Evolutionary conservation across 495 filamentous ascomycete genomes (phyloP).

Genomic region (Aspergillus incahuasiensis): DNA sequence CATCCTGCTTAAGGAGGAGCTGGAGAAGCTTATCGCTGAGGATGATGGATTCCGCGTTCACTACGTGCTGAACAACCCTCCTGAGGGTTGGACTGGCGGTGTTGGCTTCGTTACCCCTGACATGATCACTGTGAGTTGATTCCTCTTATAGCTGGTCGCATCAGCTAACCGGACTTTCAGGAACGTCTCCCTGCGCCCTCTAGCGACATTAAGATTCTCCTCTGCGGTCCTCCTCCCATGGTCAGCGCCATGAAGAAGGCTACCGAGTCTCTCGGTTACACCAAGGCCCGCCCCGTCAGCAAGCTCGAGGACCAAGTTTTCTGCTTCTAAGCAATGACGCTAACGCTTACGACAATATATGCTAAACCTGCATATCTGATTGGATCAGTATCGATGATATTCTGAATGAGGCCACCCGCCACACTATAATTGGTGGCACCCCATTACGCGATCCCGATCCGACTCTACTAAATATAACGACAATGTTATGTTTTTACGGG

Average conservation of each 20-base stretch:
- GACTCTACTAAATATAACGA: constrained; percentile 1
- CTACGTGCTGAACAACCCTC: constrained; percentile 96
- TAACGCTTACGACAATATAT: neutral
- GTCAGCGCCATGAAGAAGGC: constrained; percentile 96
- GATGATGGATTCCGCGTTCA: constrained; percentile 79
- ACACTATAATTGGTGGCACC: neutral
- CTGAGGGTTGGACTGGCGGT: constrained; percentile 81
- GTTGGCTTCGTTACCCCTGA: constrained; percentile 92
- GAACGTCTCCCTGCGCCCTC: constrained; percentile 80
- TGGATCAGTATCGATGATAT: neutral
- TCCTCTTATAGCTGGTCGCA: neutral
- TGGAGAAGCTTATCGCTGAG: constrained; percentile 70
- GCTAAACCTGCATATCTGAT: neutral
- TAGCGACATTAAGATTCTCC: constrained; percentile 85
- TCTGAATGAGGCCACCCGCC: neutral
- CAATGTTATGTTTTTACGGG: neutral
- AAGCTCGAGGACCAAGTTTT: constrained; percentile 98
- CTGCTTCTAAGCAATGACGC: constrained; percentile 64
- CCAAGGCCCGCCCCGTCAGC: constrained; percentile 88
- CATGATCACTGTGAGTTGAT: constrained; percentile 76
- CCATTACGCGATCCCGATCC: neutral
- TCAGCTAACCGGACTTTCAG: constrained; percentile 28
- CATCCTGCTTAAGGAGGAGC: constrained; percentile 85
- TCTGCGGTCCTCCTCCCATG: constrained; percentile 97
- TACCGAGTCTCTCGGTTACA: constrained; percentile 79